These are phyloP conservation scores for Leccinellum rugosiceps DNA, from an alignment of 768 basidiomycete species.

Conservation along the genomic window DNA sequence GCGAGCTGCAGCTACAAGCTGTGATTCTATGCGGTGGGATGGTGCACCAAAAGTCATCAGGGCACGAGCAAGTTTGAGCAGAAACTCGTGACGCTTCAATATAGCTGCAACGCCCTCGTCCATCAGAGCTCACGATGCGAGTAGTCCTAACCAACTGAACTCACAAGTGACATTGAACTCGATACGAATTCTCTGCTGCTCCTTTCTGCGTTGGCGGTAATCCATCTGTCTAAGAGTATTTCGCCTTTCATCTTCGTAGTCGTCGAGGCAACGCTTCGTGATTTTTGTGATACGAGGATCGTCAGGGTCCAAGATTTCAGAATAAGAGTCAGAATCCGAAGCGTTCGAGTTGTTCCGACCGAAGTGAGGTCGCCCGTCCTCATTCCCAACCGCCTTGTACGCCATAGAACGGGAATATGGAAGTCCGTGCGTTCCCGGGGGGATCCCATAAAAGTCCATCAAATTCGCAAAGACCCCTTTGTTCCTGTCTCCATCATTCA, in stretches of 20 bases:
- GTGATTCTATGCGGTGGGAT: slow-evolving; percentile 91
- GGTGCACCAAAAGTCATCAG: slow-evolving; percentile 93
- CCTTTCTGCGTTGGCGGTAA: slow-evolving; percentile 65
- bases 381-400: slow-evolving; percentile 15
- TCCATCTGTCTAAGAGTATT: slow-evolving; percentile 61
- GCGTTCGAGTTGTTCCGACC: slow-evolving; percentile 42
- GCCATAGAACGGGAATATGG: slow-evolving; percentile 24
- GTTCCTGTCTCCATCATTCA: slow-evolving; percentile 22
- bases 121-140: neutral
- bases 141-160: slow-evolving; percentile 19
- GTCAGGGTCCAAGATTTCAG: slow-evolving; percentile 63
- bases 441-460: slow-evolving; percentile 30
- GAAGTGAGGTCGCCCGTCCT: slow-evolving; percentile 5
- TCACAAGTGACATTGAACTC: slow-evolving; percentile 74
- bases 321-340: slow-evolving; percentile 39
- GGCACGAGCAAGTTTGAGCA: slow-evolving; percentile 80
- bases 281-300: slow-evolving; percentile 68
- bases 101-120: slow-evolving; percentile 48
- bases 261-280: slow-evolving; percentile 47
- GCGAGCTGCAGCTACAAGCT: slow-evolving; percentile 81
- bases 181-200: slow-evolving; percentile 60
- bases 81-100: slow-evolving; percentile 77
- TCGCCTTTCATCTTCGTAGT: slow-evolving; percentile 60
- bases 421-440: slow-evolving; percentile 21
- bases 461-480: slow-evolving; percentile 30